Evolutionary conservation across 148 eudicot species (phyloP).

Genomic region (Heliamphora exappendiculata): DNA sequence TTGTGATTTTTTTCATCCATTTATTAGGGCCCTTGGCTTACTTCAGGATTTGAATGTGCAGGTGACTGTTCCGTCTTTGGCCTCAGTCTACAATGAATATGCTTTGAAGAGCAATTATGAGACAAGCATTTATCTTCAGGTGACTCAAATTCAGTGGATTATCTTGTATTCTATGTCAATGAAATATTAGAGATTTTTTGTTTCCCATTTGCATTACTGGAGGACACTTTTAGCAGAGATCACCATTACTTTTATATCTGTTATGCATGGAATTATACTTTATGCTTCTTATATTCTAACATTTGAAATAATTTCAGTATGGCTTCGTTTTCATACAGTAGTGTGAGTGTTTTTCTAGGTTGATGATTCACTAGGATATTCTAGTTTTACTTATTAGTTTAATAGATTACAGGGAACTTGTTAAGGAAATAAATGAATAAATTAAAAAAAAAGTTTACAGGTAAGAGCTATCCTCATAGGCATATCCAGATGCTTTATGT

Average conservation of each 20-base stretch:
- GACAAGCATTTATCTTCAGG: conserved; percentile 99
- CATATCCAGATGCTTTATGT: not conserved
- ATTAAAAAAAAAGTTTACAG: not conserved
- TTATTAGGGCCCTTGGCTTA: conserved; percentile 6
- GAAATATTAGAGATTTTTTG: not conserved
- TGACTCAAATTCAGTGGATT: conserved; percentile 15
- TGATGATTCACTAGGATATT: not conserved
- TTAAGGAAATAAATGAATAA: too few relatives aligned
- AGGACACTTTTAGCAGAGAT: not conserved
- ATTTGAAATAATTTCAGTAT: not conserved
- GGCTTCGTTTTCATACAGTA: not conserved
- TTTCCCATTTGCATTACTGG: not conserved
- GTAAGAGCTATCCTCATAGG: not conserved
- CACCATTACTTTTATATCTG: not conserved
- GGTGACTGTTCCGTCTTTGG: conserved; percentile 93
- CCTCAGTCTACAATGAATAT: conserved; percentile 93
- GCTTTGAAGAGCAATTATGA: conserved; percentile 98
- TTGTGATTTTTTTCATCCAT: not conserved
- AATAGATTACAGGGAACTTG: not conserved
- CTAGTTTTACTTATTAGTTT: not conserved
- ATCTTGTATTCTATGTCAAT: not conserved
- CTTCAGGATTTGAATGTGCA: conserved; percentile 24
- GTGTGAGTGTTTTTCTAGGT: not conserved
- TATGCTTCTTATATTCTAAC: not conserved
- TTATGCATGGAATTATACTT: not conserved